These are phyloP conservation scores for Phytophthora constricta DNA, from an alignment of 352 stramenopile genomes.

Conservation along the genomic window DNA sequence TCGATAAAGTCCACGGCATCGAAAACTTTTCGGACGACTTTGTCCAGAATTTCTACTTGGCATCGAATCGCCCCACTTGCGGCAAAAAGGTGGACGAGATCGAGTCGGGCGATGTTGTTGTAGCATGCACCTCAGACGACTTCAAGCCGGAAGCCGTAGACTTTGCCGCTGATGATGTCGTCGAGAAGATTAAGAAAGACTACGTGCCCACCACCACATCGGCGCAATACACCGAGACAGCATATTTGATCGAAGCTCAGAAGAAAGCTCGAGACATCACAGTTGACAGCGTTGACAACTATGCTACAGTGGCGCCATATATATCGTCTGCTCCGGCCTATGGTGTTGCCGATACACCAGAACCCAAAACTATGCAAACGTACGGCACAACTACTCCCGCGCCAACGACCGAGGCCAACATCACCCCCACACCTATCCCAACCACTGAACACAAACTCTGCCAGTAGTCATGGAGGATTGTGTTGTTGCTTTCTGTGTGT, in stretches of 20 bases:
- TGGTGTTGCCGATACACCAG: too few species aligned
- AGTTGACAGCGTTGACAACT: conserved; percentile 7
- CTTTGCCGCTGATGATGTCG: conserved; percentile 40
- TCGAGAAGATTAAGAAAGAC: conserved; percentile 36
- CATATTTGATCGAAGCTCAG: conserved; percentile 31
- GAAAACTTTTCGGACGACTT: conserved; percentile 50
- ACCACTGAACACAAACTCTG: conserved; percentile 12
- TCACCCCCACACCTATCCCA: not conserved
- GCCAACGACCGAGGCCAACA: conserved; percentile 3
- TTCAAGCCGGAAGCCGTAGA: conserved; percentile 44
- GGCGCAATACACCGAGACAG: conserved; percentile 35
- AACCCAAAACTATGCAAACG: not conserved
- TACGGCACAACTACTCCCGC: too few species aligned
- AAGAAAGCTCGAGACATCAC: conserved; percentile 27
- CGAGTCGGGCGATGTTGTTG: conserved; percentile 38
- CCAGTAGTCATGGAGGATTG: conserved; percentile 8
- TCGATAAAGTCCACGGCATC: conserved; percentile 47
- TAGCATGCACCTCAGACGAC: conserved; percentile 38
- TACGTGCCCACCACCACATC: conserved; percentile 28
- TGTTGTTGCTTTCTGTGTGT: too few species aligned
- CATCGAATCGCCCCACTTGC: conserved; percentile 41
- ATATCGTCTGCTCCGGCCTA: not conserved
- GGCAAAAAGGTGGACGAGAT: conserved; percentile 56
- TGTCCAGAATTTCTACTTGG: conserved; percentile 55
- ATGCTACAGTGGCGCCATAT: not conserved